Evolutionary conservation across 208 protist species (phyloP), one percentile per base, ranked within the genome.

Genomic region (Acanthamoeba castellanii): DNA sequence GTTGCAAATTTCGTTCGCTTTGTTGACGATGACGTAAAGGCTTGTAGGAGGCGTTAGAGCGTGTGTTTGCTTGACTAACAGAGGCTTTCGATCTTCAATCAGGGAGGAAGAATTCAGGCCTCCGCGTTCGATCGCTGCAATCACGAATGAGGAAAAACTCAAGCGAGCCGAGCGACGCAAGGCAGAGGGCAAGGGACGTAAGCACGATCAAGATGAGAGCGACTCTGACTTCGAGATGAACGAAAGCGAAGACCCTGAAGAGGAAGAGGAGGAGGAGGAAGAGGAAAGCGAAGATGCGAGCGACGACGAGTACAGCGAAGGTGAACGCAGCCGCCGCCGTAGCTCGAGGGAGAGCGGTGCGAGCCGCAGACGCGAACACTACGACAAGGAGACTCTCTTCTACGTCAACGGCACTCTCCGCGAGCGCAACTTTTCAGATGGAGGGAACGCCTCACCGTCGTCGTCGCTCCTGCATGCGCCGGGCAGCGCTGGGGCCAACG

Each of bases 361-460:
- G 6, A 16, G 18, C 11, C 25, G 27, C 9, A 87, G 47, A 34
- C 78, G 78, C 25, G 78, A 87, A 11, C n/a, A 42, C 20, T 87
- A 87, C 42, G 78, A 87, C 50, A 87, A 87, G 50, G 78, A 81
- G 34, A 81, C 72, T 7, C 72, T n/a, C 30, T 81, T 81, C 72
- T 81, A 81, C 22, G 72, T 81, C 37, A 81, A 81, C 34, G 72
- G 72, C 34, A 47, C 20, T 14, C 72, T 6, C 34, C 34, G 72
- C 32, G 68, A 74, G 32, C 68, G 68, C 32, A 70, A 70, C 72
- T 7, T 30, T 16, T 16, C 72, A 3, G 72, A 81, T 3, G 64
- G 64, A 9, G 64, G 30, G 14, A 70, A 8, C 22, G 30, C 9
- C 5, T 27, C 64, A 5, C n/a, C 64, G 6, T 70, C 64, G 30